Evolutionary conservation across 768 basidiomycete species (phyloP).

Genomic region (Xerocomellus chrysenteron): DNA sequence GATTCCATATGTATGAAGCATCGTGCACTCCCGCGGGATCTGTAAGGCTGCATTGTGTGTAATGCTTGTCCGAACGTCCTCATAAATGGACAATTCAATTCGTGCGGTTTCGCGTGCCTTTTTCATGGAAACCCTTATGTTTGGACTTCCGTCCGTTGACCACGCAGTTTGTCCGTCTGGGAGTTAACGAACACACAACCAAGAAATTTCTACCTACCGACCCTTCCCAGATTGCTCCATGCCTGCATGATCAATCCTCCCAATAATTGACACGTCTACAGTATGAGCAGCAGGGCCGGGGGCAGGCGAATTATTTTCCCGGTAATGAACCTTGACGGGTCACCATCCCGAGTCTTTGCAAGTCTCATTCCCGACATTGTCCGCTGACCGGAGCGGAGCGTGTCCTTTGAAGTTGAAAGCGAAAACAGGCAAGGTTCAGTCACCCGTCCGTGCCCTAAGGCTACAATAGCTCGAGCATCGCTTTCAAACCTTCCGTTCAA

Average conservation of each 20-base stretch:
- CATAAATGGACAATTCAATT: background rate
- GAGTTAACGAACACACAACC: background rate
- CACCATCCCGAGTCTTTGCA: background rate
- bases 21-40: background rate
- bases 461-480: background rate
- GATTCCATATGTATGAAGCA: background rate
- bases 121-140: conserved; percentile 10
- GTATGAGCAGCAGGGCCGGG: background rate
- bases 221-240: conserved; percentile 9
- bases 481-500: background rate
- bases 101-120: background rate
- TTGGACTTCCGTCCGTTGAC: conserved; percentile 2
- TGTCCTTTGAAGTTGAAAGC: background rate
- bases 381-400: background rate
- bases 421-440: background rate
- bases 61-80: background rate
- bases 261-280: background rate
- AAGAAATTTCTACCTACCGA: background rate
- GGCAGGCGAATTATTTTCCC: background rate
- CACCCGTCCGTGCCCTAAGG: background rate
- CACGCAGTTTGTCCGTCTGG: background rate
- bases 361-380: background rate
- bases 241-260: background rate
- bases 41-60: conserved; percentile 2
- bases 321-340: background rate